Evolutionary conservation across 768 basidiomycete species (phyloP), one percentile per base, ranked within the genome.

Genomic region (Lactarius evosmus): DNA sequence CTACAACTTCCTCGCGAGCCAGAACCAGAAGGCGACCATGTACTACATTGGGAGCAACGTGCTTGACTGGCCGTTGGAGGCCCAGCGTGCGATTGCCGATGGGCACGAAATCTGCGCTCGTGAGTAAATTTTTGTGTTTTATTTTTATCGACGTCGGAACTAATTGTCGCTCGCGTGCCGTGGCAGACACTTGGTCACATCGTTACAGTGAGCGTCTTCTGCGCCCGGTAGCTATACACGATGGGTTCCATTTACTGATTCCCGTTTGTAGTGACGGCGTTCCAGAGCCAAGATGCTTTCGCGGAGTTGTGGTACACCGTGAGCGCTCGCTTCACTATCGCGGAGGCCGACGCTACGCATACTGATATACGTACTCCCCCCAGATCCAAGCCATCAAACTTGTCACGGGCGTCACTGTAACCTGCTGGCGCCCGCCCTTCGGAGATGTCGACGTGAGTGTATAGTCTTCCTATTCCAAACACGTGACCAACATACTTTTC

Each of bases 261-360:
- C 49, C 6, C 14, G 9, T 54, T 12, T 36, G 1, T 58, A 85
- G 84, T 81, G 83, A 87, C 87, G 0, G 70, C 83, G 3, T 78
- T 87, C 44, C 74, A 79, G 14, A 91, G 85, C 70, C 76, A 83
- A 67, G 76, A 87, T 67, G 87, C 84, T 4, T 89, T 91, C 61
- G 89, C 89, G 5, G 90, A 93, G 73, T 77, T 93, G 17, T 91
- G 86, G 63, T 93, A 90, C 74, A 85, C 62, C 1, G 84, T 82
- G 66, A 38, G 84, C 73, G 12, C 1, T 58, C 4, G 6, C 4
- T 46, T 2, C 49, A 29, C 32, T 30, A 6, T 32, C 11, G 22
- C 4, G 17, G 27, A 19, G 6, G 30, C 22, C 41, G 17, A 27
- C 4, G 14, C 25, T 25, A 68, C 19, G 6, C n/a, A 12, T 41